Evolutionary conservation across 306 rosid species (phyloP).

Genomic region (Cicer yamashitae): DNA sequence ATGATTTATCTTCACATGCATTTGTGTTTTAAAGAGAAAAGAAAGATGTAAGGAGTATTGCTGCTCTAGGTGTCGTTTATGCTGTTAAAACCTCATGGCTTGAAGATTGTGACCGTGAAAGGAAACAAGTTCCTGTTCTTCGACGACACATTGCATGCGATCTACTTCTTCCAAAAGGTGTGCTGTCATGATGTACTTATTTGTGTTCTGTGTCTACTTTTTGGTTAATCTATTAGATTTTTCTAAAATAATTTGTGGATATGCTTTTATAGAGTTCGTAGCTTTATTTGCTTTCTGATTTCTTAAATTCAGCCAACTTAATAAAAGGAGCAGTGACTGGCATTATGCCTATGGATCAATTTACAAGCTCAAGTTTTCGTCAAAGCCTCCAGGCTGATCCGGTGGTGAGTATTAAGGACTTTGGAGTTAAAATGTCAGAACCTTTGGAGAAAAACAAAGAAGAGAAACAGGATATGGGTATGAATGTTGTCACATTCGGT

Average conservation of each 20-base stretch:
- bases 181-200: slow-evolving; percentile 33
- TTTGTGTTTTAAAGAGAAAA: slow-evolving; percentile 66
- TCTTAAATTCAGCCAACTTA: slow-evolving; percentile 44
- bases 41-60: slow-evolving; percentile 79
- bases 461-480: slow-evolving; percentile 50
- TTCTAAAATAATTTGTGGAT: slow-evolving; percentile 14
- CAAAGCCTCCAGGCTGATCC: slow-evolving; percentile 53
- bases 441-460: slow-evolving; percentile 52
- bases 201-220: slow-evolving; percentile 37
- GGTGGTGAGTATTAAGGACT: slow-evolving; percentile 42
- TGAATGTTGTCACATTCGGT: slow-evolving; percentile 46
- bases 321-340: slow-evolving; percentile 59
- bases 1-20: slow-evolving; percentile 25
- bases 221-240: slow-evolving; percentile 21
- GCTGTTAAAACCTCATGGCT: slow-evolving; percentile 88
- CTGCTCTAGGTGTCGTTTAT: slow-evolving; percentile 74
- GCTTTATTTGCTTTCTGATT: slow-evolving; percentile 44
- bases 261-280: slow-evolving; percentile 30
- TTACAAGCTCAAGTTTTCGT: slow-evolving; percentile 54
- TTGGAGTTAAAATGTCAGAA: slow-evolving; percentile 54
- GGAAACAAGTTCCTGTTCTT: slow-evolving; percentile 76
- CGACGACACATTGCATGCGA: slow-evolving; percentile 75
- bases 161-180: slow-evolving; percentile 83
- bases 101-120: slow-evolving; percentile 80
- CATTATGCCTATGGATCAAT: slow-evolving; percentile 49